A percentile compares a stretch with the other conserved stretches of the same genome.
phyloP scores from a whole-genome alignment of 176 grass and related monocot genomes.

The Chloris gayana region DNA sequence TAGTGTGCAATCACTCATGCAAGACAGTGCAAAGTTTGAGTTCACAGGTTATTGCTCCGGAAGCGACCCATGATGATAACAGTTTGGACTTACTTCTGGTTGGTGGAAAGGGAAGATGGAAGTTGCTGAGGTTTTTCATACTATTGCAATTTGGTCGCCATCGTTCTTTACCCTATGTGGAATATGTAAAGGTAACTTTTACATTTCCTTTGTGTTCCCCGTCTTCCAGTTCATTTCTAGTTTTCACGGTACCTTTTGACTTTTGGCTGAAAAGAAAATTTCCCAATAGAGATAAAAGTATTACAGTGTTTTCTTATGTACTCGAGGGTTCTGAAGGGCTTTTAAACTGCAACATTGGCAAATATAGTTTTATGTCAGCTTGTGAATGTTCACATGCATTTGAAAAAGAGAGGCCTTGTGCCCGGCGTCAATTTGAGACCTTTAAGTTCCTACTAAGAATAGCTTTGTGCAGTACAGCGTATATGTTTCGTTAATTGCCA shows the following conservation, averaged over 20 bases:
- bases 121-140: constrained; percentile 91
- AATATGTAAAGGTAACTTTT: constrained; percentile 84
- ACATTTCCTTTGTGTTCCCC: constrained; percentile 25
- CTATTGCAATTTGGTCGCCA: constrained; percentile 82
- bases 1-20: constrained; percentile 97
- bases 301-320: neutral
- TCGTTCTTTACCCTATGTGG: constrained; percentile 92
- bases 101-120: constrained; percentile 83
- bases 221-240: neutral
- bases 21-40: constrained; percentile 95
- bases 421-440: neutral
- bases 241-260: neutral
- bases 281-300: neutral
- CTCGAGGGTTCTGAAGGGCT: neutral
- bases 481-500: constrained; percentile 3
- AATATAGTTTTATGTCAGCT: neutral
- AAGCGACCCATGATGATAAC: constrained; percentile 87
- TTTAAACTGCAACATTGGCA: neutral
- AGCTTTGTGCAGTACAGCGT: neutral
- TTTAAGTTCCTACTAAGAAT: neutral
- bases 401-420: neutral
- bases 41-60: constrained; percentile 88
- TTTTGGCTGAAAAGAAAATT: neutral
- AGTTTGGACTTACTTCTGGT: constrained; percentile 93
- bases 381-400: constrained; percentile 4